Conservation (phyloP, 2,329 filamentous ascomycete genomes). For the Aspergillus sp. region DNA sequence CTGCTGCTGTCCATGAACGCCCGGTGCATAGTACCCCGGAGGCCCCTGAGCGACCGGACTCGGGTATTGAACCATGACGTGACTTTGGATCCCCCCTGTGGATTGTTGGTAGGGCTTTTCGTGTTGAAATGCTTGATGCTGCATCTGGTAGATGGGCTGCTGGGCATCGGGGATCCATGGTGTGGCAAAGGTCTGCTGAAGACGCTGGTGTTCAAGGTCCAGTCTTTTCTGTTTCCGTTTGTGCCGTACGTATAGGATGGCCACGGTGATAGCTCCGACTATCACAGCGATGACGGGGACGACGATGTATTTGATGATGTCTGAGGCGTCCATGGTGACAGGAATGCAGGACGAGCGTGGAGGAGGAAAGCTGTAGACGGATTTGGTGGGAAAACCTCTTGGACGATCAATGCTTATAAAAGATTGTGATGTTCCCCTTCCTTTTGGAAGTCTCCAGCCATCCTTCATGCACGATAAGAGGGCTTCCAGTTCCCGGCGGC, state of each 20-base stretch:
- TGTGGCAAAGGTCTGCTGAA: neutral
- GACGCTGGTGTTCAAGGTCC: neutral
- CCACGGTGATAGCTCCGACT: neutral
- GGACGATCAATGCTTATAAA: too few relatives aligned
- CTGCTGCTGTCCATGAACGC: neutral
- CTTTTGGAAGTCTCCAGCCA: conserved; percentile 2
- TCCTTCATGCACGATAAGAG: neutral
- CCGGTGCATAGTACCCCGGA: neutral
- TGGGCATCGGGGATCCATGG: neutral
- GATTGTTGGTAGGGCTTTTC: neutral
- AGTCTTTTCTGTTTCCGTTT: conserved; percentile 1
- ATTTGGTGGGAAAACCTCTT: too few relatives aligned
- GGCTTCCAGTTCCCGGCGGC: neutral
- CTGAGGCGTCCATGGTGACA: conserved; percentile 1
- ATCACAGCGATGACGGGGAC: neutral
- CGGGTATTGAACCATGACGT: neutral
- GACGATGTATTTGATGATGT: neutral
- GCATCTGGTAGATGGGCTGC: neutral
- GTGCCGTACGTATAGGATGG: neutral
- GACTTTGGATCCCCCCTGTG: neutral
- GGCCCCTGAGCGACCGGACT: neutral
- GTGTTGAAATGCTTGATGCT: neutral
- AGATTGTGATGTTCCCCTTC: neutral
- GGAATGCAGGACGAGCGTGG: neutral
- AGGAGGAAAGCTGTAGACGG: neutral